Evolutionary conservation across 2,329 filamentous ascomycete genomes (phyloP).

Genomic region (Colletotrichum scovillei): DNA sequence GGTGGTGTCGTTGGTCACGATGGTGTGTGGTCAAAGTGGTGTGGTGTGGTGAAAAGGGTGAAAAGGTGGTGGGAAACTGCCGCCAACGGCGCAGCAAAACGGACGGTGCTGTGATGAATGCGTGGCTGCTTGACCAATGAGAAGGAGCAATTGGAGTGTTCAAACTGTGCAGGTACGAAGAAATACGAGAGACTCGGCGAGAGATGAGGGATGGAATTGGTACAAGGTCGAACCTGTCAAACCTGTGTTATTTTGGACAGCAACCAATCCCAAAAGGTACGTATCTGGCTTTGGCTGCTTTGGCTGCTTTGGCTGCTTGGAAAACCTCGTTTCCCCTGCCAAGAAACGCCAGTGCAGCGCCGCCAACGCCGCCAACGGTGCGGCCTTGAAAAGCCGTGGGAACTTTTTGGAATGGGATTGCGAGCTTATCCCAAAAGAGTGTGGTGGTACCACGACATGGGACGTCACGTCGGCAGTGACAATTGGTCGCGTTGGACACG

Average conservation of each 20-base stretch:
- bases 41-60: not conserved
- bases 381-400: conserved; percentile 19
- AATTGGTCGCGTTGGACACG: not conserved
- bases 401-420: conserved; percentile 7
- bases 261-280: not conserved
- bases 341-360: conserved; percentile 5
- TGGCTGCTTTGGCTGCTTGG: not conserved
- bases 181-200: not conserved
- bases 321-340: conserved; percentile 27
- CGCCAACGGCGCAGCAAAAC: not conserved
- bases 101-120: not conserved
- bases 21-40: not conserved
- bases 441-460: conserved; percentile 13
- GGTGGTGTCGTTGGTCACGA: not conserved
- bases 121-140: not conserved
- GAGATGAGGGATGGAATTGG: not conserved
- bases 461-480: conserved; percentile 25
- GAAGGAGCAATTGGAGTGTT: not conserved
- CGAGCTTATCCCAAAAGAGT: conserved; percentile 20
- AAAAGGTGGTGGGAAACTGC: not conserved
- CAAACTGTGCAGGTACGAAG: not conserved
- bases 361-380: conserved; percentile 18
- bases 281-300: not conserved
- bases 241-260: not conserved
- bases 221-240: not conserved